Evolutionary conservation across 352 stramenopile genomes (phyloP).

Genomic region (Phytophthora tubulina): DNA sequence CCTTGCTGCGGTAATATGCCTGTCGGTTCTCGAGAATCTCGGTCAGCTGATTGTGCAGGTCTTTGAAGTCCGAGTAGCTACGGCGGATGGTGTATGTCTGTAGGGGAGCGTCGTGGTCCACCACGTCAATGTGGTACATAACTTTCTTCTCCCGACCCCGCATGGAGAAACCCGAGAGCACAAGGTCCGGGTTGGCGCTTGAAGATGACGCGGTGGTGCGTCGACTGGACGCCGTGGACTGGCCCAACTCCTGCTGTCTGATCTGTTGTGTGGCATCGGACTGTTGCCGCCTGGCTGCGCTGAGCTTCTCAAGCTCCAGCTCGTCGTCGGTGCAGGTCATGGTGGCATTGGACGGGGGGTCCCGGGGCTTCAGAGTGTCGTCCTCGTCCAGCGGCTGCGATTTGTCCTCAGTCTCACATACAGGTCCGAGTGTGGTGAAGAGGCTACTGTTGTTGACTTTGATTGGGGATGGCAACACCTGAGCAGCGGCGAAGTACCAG

Average conservation of each 20-base stretch:
- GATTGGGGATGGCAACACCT: conserved; percentile 29
- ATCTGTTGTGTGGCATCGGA: conserved; percentile 26
- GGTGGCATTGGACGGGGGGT: conserved; percentile 37
- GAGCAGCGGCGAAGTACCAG: conserved; percentile 67
- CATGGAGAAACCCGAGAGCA: conserved; percentile 80
- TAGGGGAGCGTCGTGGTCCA: conserved; percentile 73
- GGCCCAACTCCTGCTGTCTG: conserved; percentile 29
- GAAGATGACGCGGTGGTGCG: conserved; percentile 56
- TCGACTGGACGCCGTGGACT: conserved; percentile 48
- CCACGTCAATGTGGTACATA: conserved; percentile 91
- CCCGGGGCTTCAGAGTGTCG: conserved; percentile 27
- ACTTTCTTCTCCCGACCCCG: conserved; percentile 77
- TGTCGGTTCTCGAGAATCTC: conserved; percentile 73
- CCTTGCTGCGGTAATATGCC: conserved; percentile 61
- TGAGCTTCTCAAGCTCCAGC: conserved; percentile 43
- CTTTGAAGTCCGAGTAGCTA: conserved; percentile 88
- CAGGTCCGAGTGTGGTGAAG: conserved; percentile 35
- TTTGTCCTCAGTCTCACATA: conserved; percentile 49
- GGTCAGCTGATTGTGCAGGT: conserved; percentile 72
- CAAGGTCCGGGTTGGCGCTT: conserved; percentile 58
- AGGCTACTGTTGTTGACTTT: conserved; percentile 24
- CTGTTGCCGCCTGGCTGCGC: conserved; percentile 19
- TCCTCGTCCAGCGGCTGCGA: conserved; percentile 46
- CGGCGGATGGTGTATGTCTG: conserved; percentile 89
- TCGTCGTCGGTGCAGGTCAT: conserved; percentile 48